Evolutionary conservation across 345 rosid genomes (phyloP).

Genomic region (Xanthoceras sorbifolium): DNA sequence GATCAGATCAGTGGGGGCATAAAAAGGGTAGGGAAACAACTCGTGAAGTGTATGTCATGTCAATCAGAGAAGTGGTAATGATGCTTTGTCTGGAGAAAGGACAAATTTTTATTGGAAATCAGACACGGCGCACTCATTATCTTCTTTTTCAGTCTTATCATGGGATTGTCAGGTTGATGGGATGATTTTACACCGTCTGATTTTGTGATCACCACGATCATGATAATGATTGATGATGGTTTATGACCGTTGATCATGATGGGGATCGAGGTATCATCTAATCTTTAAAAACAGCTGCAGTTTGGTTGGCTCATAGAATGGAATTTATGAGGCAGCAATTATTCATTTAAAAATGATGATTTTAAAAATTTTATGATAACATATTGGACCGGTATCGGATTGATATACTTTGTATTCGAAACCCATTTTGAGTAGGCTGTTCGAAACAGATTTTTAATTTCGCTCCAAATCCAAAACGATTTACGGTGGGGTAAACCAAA

Average conservation of each 20-base stretch:
- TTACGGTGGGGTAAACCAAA: too few species aligned
- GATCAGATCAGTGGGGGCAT: background rate
- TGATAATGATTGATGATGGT: too few species aligned
- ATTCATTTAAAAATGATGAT: too few species aligned
- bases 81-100: background rate
- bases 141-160: background rate
- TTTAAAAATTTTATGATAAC: too few species aligned
- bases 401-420: too few species aligned
- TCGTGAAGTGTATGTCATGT: slow-evolving; percentile 30
- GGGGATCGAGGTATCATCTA: background rate
- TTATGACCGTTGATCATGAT: background rate
- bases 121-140: slow-evolving; percentile 29
- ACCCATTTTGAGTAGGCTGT: too few species aligned
- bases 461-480: too few species aligned
- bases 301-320: too few species aligned
- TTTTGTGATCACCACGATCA: background rate
- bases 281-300: too few species aligned
- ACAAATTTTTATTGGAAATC: slow-evolving; percentile 19
- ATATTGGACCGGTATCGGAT: too few species aligned
- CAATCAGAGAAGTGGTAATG: background rate
- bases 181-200: background rate
- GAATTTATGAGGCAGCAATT: too few species aligned
- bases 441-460: too few species aligned
- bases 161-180: background rate
- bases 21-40: background rate